Percentiles rank a stretch among this genome's conserved stretches.
Conservation (phyloP, 805 yeast species). For the Kregervanrija delftensis region DNA sequence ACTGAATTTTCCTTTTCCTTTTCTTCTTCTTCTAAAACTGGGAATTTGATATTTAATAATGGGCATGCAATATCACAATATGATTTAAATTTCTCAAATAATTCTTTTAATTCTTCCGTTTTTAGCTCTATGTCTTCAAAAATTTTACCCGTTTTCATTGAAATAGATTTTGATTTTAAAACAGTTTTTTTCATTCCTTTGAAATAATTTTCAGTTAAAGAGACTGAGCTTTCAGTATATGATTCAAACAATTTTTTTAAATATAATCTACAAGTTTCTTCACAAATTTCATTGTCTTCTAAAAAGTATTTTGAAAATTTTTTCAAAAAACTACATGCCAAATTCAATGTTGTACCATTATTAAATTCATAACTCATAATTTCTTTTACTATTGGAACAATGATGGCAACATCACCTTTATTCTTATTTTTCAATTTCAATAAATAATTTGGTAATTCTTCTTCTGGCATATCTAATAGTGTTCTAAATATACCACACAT, state of each 20-base stretch:
- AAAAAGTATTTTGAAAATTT: conserved; percentile 34
- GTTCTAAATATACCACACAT: conserved; percentile 49
- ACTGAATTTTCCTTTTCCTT: conserved; percentile 18
- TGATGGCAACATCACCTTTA: conserved; percentile 19
- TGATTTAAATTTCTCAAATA: conserved; percentile 36
- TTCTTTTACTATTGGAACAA: conserved; percentile 38
- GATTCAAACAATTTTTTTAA: conserved; percentile 33
- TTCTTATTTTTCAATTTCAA: conserved; percentile 24
- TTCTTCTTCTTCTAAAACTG: conserved; percentile 25
- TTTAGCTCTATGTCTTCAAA: conserved; percentile 27
- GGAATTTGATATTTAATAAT: conserved; percentile 31
- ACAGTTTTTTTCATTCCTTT: conserved; percentile 29
- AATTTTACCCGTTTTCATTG: conserved; percentile 61
- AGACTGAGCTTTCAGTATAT: conserved; percentile 37
- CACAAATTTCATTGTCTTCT: conserved; percentile 16
- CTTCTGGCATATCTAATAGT: conserved; percentile 34
- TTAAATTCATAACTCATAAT: conserved; percentile 33
- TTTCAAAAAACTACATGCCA: conserved; percentile 45
- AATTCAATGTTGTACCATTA: conserved; percentile 22
- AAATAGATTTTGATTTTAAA: conserved; percentile 41
- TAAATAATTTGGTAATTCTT: conserved; percentile 38
- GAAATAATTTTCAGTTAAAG: conserved; percentile 30
- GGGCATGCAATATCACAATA: conserved; percentile 39
- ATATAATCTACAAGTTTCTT: conserved; percentile 1
- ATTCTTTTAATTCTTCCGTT: conserved; percentile 21